phyloP scores from a whole-genome alignment of 352 stramenopile genomes.

The Globisporangium spinosum region DNA sequence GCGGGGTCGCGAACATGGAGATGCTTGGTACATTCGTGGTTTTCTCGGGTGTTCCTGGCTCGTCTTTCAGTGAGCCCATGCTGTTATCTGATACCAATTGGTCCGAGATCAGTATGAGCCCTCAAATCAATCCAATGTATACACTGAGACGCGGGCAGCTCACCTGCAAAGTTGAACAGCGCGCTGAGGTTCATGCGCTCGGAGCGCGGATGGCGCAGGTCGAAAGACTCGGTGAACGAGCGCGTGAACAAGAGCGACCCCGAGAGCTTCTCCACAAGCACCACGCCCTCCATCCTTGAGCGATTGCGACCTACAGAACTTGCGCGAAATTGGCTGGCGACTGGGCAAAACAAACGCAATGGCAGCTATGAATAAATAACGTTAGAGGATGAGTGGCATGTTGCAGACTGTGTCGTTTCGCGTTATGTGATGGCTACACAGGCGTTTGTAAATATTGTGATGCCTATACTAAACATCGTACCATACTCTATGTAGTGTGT shows the following conservation, averaged over 20 bases:
- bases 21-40: conserved; percentile 22
- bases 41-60: not conserved
- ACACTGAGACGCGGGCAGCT: not conserved
- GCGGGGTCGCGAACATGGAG: conserved; percentile 33
- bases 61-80: not conserved
- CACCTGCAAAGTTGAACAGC: conserved; percentile 56
- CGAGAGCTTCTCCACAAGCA: conserved; percentile 46
- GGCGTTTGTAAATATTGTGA: no score
- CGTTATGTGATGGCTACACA: no score
- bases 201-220: conserved; percentile 37
- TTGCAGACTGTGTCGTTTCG: no score
- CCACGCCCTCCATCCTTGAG: conserved; percentile 46
- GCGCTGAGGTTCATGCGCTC: conserved; percentile 63
- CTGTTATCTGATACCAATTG: conserved; percentile 6
- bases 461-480: no score
- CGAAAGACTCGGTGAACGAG: conserved; percentile 48
- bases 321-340: not conserved
- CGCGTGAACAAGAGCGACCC: conserved; percentile 48
- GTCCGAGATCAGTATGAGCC: no score
- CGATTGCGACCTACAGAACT: not conserved
- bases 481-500: no score
- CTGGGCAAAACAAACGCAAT: no score
- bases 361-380: not conserved
- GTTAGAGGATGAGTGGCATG: no score
- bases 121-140: not conserved